phyloP scores from a whole-genome alignment of 805 yeast genomes.

The Starmerella potacharoeniae region DNA sequence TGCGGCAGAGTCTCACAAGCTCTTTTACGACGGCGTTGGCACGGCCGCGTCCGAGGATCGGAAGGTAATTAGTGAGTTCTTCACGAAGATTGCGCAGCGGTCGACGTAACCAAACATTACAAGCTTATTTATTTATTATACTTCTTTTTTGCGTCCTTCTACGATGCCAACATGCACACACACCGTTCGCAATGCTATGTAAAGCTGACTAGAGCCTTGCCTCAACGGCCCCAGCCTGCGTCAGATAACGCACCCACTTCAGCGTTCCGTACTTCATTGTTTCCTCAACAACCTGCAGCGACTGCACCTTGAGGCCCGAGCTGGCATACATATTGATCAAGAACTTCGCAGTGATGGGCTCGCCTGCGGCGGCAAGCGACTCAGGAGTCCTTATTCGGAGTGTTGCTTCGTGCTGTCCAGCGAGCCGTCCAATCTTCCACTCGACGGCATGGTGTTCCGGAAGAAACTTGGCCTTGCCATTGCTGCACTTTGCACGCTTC shows the following conservation, averaged over 20 bases:
- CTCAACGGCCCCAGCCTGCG: slow-evolving; percentile 73
- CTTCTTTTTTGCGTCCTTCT: background rate
- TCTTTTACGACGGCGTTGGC: background rate
- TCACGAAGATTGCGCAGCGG: slow-evolving; percentile 9
- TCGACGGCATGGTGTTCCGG: slow-evolving; percentile 52
- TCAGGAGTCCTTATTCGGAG: slow-evolving; percentile 45
- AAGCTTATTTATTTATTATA: too few species aligned
- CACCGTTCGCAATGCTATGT: background rate
- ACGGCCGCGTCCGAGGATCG: slow-evolving; percentile 6
- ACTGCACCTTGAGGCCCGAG: slow-evolving; percentile 65
- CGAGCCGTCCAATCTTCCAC: slow-evolving; percentile 62
- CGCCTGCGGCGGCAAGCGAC: slow-evolving; percentile 5
- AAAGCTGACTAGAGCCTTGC: slow-evolving; percentile 34
- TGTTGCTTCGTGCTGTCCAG: slow-evolving; percentile 54
- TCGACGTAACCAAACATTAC: background rate
- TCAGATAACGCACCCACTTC: slow-evolving; percentile 77
- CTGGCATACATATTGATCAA: slow-evolving; percentile 61
- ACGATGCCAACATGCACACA: background rate
- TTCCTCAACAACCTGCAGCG: slow-evolving; percentile 52
- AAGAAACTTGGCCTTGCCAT: slow-evolving; percentile 58
- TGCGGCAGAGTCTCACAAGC: background rate
- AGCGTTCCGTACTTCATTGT: slow-evolving; percentile 50
- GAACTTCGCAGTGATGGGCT: slow-evolving; percentile 60
- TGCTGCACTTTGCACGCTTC: slow-evolving; percentile 28
- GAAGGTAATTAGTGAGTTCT: slow-evolving; percentile 15